Evolutionary conservation across 495 filamentous ascomycete species (phyloP).

Genomic region (Sporormia fimetaria): DNA sequence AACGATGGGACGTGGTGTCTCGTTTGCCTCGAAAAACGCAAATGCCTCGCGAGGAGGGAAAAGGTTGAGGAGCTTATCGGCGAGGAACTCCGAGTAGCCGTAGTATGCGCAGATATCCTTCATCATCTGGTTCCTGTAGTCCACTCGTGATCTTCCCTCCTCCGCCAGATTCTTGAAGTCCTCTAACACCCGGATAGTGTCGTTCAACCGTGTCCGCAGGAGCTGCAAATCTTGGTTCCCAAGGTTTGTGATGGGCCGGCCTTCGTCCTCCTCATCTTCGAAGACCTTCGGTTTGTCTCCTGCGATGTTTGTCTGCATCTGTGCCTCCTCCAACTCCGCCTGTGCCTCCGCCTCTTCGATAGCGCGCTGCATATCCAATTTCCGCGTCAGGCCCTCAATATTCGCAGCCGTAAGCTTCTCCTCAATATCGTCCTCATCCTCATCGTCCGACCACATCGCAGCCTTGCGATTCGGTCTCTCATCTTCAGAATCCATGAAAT

Average conservation of each 20-base stretch:
- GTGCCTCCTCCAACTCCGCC: conserved; percentile 72
- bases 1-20: conserved; percentile 76
- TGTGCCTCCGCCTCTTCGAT: conserved; percentile 66
- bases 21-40: conserved; percentile 97
- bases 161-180: conserved; percentile 72
- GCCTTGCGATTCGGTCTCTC: conserved; percentile 32
- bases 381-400: conserved; percentile 78
- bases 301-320: conserved; percentile 88
- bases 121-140: conserved; percentile 75
- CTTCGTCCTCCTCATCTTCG: conserved; percentile 44
- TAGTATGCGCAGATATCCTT: conserved; percentile 93
- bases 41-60: conserved; percentile 93
- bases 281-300: conserved; percentile 67
- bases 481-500: conserved; percentile 33
- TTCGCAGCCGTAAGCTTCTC: conserved; percentile 92
- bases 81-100: conserved; percentile 73
- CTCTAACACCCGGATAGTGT: conserved; percentile 81
- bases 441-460: conserved; percentile 84
- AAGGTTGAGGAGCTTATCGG: conserved; percentile 77
- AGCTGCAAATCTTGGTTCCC: conserved; percentile 83
- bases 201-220: conserved; percentile 79
- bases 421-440: conserved; percentile 78
- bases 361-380: conserved; percentile 59
- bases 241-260: conserved; percentile 39
- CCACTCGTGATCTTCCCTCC: conserved; percentile 64